Evolutionary conservation across 108 stramenopile genomes (phyloP).

Genomic region (Conticribra weissflogii): DNA sequence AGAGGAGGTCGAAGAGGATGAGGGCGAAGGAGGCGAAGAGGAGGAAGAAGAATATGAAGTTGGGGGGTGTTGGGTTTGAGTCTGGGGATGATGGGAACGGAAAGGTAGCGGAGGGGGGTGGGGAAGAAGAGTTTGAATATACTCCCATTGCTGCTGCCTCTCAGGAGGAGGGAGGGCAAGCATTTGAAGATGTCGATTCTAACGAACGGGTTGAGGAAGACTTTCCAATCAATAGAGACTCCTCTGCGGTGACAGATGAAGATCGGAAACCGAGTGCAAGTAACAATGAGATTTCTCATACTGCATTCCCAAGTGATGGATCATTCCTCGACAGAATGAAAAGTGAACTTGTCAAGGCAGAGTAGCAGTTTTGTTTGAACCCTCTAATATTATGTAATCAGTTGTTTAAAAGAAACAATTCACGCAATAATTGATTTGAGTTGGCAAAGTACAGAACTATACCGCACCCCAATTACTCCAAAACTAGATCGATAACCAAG

Average conservation of each 20-base stretch:
- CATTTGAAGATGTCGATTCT: not conserved
- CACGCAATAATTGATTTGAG: no score
- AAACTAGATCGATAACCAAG: no score
- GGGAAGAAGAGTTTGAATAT: conserved; percentile 51
- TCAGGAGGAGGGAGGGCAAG: not conserved
- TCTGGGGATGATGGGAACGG: conserved; percentile 6
- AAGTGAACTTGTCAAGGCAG: not conserved
- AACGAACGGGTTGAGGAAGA: no score
- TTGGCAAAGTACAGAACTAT: no score
- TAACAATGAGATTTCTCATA: not conserved
- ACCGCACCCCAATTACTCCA: no score
- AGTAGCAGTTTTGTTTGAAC: no score
- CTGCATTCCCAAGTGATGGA: not conserved
- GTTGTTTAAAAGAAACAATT: no score
- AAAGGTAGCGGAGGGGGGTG: conserved; percentile 6
- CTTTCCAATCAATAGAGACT: no score
- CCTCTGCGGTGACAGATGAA: not conserved
- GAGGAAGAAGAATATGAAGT: conserved; percentile 75
- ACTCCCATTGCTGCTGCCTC: conserved; percentile 26
- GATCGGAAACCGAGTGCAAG: not conserved
- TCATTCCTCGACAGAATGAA: not conserved
- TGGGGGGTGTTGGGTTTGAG: conserved; percentile 56
- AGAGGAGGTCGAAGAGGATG: conserved; percentile 75
- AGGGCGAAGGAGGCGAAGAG: conserved; percentile 85
- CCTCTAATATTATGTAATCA: no score